Base-by-base conservation (phyloP, 768 basidiomycete genomes). In the Termitomyces sp. region DNA sequence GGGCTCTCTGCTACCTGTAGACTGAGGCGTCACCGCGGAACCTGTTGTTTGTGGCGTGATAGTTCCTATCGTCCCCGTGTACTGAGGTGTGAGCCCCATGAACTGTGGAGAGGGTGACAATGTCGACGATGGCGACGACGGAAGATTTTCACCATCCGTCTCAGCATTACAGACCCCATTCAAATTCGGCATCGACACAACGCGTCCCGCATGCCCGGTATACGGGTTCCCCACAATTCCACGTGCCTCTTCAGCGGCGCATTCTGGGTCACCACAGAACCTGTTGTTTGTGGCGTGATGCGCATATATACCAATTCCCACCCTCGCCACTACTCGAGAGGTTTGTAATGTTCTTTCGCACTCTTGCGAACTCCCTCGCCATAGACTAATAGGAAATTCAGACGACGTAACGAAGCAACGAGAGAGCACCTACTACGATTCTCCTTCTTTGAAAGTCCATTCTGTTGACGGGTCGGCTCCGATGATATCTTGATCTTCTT, bases 241-340 rank as follows among this genome's bases (percentile, higher is more conserved):
- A 83, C 82, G 54, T 81, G 80, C 64, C 79, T 81, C 67, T 76
- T 80, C 44, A 76, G 68, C 48, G 77, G 75, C 13, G 73, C 77
- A 55, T 79, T 75, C 28, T 79, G n/a, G n/a, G n/a, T n/a, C n/a
- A n/a, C n/a, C n/a, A n/a, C n/a, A n/a, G n/a, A n/a, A n/a, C n/a
- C n/a, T n/a, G n/a, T n/a, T n/a, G n/a, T n/a, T n/a, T n/a, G n/a
- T n/a, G n/a, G n/a, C n/a, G n/a, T n/a, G n/a, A n/a, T n/a, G n/a
- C n/a, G n/a, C n/a, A n/a, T n/a, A 66, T 93, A 98, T 2, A 95
- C 86, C 26, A 93, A 82, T 62, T 86, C 88, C 74, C 98, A 96
- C 64, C 85, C 84, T n/a, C 94, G 84, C 96, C 96, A 98, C 77
- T 82, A 96, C 43, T 92, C 90, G 38, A 98, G 77, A 4, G 95